Base-by-base conservation (phyloP, 208 protist species). In the Wallacemonas sp. region DNA sequence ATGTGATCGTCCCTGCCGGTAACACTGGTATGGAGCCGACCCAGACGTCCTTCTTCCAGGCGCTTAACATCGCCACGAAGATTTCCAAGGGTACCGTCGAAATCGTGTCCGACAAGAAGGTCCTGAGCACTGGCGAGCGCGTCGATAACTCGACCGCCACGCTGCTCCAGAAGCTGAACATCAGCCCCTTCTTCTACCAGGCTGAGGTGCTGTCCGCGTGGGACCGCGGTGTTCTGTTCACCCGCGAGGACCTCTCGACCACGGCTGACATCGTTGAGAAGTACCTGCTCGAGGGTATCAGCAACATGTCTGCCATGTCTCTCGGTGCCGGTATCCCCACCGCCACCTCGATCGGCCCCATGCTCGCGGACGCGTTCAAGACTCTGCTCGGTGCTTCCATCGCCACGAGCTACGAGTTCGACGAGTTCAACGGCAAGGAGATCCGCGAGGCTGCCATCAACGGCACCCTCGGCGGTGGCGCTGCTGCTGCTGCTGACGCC, bases 151-250 rank as follows among this genome's bases (percentile, higher is more conserved):
- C 98, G 31, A 97, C 99, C 69, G 98, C 98, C 12, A 84, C 91
- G 41, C 92, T 99, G 11, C 87, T 99, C 31, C 81, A 96, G 72
- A 99, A 98, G 93, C 83, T 99, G 9, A 94, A 97, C 88, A 99
- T 99, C 69, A 97, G 94, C 69, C 99, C 99, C 53, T 99, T 99
- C 96, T 94, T 78, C 71, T 99, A 99, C 84, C 97, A 97, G 77
- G 79, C 99, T 0, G 79, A 94, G 44, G 73, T 98, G 39, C 62
- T 76, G 28, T 79, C 83, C 19, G 83, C 99, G 62, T 99, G 97
- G 89, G 98, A 99, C 70, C 75, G 88, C 69, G 99, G 98, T 56
- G 69, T 89, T 17, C 69, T 99, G 53, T 99, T 98, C 88, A 75
- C 81, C 38, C 77, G 92, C 66, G 79, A 83, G 26, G 90, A 99